Percentiles rank a stretch among this genome's conserved stretches.
These are phyloP conservation scores for Cucurbitaria berberidis DNA, from an alignment of 2,329 filamentous ascomycete genomes.

Conservation along the genomic window DNA sequence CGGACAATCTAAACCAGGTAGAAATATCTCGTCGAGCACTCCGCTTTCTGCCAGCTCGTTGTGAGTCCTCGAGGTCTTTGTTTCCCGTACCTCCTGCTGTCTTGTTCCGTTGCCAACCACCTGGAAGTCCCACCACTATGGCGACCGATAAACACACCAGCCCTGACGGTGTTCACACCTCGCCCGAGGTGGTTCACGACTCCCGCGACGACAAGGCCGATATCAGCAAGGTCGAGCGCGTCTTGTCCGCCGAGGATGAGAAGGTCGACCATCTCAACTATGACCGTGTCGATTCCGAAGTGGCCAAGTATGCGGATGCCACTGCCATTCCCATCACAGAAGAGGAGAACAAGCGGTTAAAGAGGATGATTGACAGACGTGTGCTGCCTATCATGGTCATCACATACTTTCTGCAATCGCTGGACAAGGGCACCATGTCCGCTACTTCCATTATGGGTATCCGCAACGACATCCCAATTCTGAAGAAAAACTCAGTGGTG, in stretches of 20 bases:
- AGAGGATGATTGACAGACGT: conserved; percentile 69
- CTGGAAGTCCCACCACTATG: conserved; percentile 28
- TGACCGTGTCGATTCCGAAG: conserved; percentile 69
- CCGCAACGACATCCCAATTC: conserved; percentile 46
- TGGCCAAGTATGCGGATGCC: conserved; percentile 70
- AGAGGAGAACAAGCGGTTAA: conserved; percentile 67
- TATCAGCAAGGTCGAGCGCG: conserved; percentile 57
- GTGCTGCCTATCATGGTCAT: conserved; percentile 73
- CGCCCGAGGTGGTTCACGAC: conserved; percentile 23
- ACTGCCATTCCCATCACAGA: conserved; percentile 62
- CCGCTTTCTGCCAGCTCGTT: conserved; percentile 21
- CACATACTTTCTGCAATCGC: conserved; percentile 72
- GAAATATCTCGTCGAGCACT: conserved; percentile 29
- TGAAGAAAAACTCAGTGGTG: conserved; percentile 37
- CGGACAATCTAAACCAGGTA: conserved; percentile 27
- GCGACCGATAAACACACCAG: conserved; percentile 18
- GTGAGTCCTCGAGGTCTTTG: conserved; percentile 21
- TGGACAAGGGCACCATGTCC: conserved; percentile 71
- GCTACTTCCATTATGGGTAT: conserved; percentile 70
- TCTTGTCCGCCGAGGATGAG: conserved; percentile 53
- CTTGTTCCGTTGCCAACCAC: conserved; percentile 15
- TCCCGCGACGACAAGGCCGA: conserved; percentile 33
- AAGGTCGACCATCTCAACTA: conserved; percentile 63
- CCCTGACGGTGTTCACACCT: conserved; percentile 20
- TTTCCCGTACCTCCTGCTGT: conserved; percentile 10